Base-by-base conservation (phyloP, 164 flowering plant genomes). In the Vitis labrusca region DNA sequence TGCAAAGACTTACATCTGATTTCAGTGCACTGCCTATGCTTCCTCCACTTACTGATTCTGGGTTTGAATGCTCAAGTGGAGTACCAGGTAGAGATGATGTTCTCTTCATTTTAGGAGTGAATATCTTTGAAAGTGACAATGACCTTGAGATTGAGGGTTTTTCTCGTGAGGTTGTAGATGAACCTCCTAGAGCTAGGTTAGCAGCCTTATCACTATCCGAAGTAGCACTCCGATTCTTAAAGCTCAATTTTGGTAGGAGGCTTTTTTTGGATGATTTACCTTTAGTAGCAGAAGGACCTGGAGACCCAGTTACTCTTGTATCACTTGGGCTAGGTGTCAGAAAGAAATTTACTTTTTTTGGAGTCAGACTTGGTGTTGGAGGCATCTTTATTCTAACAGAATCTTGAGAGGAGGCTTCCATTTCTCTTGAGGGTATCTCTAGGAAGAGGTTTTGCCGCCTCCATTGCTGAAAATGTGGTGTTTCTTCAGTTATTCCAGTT, bases 41-140 rank as follows among this genome's bases (percentile, higher is more conserved):
- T 78, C 78, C 88, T 32, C 79, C 75, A 27, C 50, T 63, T 15
- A 67, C 50, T 14, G 82, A 72, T 68, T 80, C 90, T 9, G 81
- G 68, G 64, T 81, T 78, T 23, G 81, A 61, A 56, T 65, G 64
- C 49, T 15, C 68, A 60, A 75, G 64, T 29, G 76, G 83, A 61
- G 83, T 76, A 37, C 77, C 88, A 27, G 93, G 91, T 13, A 87
- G 68, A 5, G 93, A 89, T 9, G 88, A 76, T 23, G 91, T 82
- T 65, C 85, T 80, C 64, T 82, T 87, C 49, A 81, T 81, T 76
- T 81, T 73, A 13, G 93, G 91, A 55, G 86, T 85, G 64, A 89
- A 87, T 19, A 87, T 74, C 75, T 86, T 88, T 0, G 87, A 51
- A 37, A 89, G 79, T 16, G 91, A 89, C 74, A 80, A 70, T 17